Evolutionary conservation across 805 yeast genomes (phyloP).

Genomic region (Candida succiphila): DNA sequence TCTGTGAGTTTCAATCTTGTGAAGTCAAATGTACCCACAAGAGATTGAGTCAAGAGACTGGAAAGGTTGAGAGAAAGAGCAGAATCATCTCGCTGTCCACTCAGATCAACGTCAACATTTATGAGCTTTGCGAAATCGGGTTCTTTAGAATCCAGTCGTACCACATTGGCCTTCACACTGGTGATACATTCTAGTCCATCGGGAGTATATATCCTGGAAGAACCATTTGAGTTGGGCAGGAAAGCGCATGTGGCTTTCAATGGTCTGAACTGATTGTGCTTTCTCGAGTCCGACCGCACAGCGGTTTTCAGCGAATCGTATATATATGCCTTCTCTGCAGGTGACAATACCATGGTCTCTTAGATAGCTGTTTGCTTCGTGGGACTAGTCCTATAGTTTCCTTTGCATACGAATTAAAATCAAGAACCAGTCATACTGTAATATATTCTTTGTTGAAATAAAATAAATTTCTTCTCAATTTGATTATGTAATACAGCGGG

Average conservation of each 20-base stretch:
- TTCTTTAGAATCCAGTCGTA: constrained; percentile 24
- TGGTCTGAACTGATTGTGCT: constrained; percentile 69
- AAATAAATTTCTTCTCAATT: no score
- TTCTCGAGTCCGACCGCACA: constrained; percentile 76
- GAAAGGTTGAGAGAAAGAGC: constrained; percentile 54
- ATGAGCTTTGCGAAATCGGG: constrained; percentile 38
- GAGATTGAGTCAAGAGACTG: constrained; percentile 46
- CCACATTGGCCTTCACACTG: constrained; percentile 82
- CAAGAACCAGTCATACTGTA: no score
- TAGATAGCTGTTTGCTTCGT: no score
- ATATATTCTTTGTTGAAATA: no score
- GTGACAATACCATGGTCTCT: constrained; percentile 60
- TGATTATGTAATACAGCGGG: no score
- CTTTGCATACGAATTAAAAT: no score
- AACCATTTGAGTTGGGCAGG: constrained; percentile 84
- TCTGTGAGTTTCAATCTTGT: constrained; percentile 52
- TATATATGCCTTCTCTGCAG: constrained; percentile 68
- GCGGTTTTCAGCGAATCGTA: constrained; percentile 61
- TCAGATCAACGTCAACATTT: constrained; percentile 72
- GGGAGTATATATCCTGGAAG: constrained; percentile 73
- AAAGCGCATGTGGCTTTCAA: constrained; percentile 74
- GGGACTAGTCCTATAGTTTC: no score
- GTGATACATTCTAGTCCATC: constrained; percentile 94
- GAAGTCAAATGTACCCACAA: constrained; percentile 43
- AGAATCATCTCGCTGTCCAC: constrained; percentile 75